Percentiles rank a stretch among this genome's conserved stretches.
phyloP scores from a whole-genome alignment of 2,329 filamentous ascomycete species.

The Xylariaceae sp. region DNA sequence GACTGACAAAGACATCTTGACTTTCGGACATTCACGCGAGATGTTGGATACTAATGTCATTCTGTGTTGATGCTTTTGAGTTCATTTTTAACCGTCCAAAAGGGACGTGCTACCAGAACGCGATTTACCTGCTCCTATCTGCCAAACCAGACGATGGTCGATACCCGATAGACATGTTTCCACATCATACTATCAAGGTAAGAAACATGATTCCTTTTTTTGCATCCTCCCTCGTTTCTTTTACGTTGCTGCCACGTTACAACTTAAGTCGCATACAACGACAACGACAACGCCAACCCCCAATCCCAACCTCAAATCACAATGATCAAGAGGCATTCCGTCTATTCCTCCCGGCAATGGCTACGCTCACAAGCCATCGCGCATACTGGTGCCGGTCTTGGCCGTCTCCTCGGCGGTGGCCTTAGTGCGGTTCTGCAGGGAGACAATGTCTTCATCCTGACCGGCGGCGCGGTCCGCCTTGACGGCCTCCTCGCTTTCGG shows the following conservation, averaged over 20 bases:
- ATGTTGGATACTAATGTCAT: not conserved
- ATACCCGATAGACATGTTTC: no score
- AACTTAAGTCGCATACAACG: not conserved
- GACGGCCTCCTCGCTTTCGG: conserved; percentile 72
- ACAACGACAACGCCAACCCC: no score
- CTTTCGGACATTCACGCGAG: not conserved
- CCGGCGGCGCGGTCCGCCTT: conserved; percentile 55
- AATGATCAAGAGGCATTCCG: not conserved
- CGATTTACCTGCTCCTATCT: no score
- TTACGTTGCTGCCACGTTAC: not conserved
- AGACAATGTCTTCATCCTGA: conserved; percentile 36
- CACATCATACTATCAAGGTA: no score
- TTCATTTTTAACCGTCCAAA: conserved; percentile 4
- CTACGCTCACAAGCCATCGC: conserved; percentile 37
- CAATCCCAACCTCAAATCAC: not conserved
- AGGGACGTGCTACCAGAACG: not conserved
- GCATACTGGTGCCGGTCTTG: conserved; percentile 46
- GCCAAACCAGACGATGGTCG: no score
- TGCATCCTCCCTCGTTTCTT: not conserved
- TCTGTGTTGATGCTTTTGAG: conserved; percentile 4
- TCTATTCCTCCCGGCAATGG: not conserved
- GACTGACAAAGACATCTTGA: conserved; percentile 2
- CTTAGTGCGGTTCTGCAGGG: conserved; percentile 57
- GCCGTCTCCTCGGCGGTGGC: conserved; percentile 42
- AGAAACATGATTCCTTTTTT: not conserved